Evolutionary conservation across 1,284 basidiomycete genomes (phyloP).

Genomic region (Flammula alnicola): DNA sequence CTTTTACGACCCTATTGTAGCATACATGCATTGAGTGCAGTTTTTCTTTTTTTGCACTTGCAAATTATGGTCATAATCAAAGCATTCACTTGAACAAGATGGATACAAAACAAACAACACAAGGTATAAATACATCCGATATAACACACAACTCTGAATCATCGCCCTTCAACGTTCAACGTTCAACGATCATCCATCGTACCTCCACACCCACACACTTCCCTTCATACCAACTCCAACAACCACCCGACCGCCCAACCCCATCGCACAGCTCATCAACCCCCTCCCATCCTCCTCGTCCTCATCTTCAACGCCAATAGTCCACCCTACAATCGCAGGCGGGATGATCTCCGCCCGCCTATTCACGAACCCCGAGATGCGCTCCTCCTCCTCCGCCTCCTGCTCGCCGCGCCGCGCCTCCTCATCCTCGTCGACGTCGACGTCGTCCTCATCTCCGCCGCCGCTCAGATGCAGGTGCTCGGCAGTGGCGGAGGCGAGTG

Average conservation of each 20-base stretch:
- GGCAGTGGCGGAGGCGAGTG: slow-evolving; percentile 22
- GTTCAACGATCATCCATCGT: slow-evolving; percentile 9
- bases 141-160: too few relatives aligned
- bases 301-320: slow-evolving; percentile 7
- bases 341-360: slow-evolving; percentile 9
- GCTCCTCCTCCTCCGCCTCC: slow-evolving; percentile 4
- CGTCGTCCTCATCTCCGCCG: not conserved
- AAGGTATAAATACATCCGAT: too few relatives aligned
- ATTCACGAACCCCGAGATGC: not conserved
- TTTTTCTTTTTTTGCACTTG: too few relatives aligned
- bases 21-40: too few relatives aligned
- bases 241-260: slow-evolving; percentile 47
- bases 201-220: slow-evolving; percentile 46
- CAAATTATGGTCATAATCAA: too few relatives aligned
- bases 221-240: slow-evolving; percentile 43
- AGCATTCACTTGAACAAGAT: too few relatives aligned
- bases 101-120: too few relatives aligned
- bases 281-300: slow-evolving; percentile 3
- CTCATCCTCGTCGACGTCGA: not conserved
- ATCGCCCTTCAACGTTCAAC: not conserved
- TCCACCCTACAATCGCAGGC: slow-evolving; percentile 16
- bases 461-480: slow-evolving; percentile 23
- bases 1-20: too few relatives aligned
- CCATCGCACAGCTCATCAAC: slow-evolving; percentile 41
- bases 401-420: slow-evolving; percentile 10